Evolutionary conservation across 2,329 filamentous ascomycete genomes (phyloP), one percentile per base, ranked within the genome.

Genomic region (Lanzia echinophila): DNA sequence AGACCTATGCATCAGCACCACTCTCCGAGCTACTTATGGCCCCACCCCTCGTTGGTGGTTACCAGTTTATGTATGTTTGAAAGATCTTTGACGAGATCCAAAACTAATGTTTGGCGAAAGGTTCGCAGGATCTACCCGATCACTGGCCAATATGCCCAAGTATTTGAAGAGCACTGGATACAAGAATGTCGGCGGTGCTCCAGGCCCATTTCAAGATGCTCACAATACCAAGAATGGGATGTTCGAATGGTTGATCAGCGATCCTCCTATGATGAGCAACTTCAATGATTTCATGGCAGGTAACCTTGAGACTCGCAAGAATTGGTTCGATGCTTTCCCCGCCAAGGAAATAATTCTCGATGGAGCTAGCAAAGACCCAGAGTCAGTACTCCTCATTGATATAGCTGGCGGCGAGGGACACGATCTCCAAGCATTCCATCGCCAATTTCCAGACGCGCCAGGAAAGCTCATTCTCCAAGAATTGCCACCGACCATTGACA

Each of bases 401-500:
- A n/a, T 55, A 3, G 53, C 36, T 32, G 53, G 53, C 11, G 42
- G 50, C 2, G 6, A n/a, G 5, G 55, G 55, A 4, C 51, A 57
- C 22, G 52, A 47, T 41, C 20, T 57, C 32, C n/a, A 57, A 38
- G 19, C 34, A 8, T 58, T 61, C 51, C 32, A 47, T 31, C 34
- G 28, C 10, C 15, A 39, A 6, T 53, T 47, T 36, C 50, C 47
- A 11, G 22, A 45, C 8, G 15, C 36, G 17, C 47, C 53, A 1
- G 60, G 61, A 34, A 44, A 47, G 38, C 45, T 64, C 3, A 47
- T 64, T 2, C 39, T 64, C 1, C 57, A 64, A 28, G 62, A 64
- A 34, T 47, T 61, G 3, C 41, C 53, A 3, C 6, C 22, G 4
- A 57, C 60, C 34, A 55, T 59, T 39, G 53, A 55, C 32, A 33